A percentile compares a stretch with the other conserved stretches of the same genome.
These are phyloP conservation scores for Aaosphaeria pasadenensis DNA, from an alignment of 2,329 filamentous ascomycete species.

Conservation along the genomic window DNA sequence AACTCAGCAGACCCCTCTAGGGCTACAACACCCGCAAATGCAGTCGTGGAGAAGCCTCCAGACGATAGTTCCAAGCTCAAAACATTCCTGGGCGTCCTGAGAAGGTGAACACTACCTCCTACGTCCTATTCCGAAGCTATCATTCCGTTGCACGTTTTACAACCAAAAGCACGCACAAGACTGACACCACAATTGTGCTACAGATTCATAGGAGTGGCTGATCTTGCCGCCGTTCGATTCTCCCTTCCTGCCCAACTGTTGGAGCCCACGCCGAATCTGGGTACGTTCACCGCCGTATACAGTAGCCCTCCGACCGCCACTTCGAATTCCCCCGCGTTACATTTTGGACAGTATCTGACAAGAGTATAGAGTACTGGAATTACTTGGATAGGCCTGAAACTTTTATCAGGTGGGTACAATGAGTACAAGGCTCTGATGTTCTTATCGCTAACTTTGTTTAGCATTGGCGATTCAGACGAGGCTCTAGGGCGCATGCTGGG, in stretches of 20 bases:
- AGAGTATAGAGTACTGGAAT: constrained; percentile 83
- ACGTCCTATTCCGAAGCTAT: too few relatives aligned
- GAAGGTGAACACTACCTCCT: constrained; percentile 61
- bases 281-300: constrained; percentile 39
- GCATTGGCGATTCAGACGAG: constrained; percentile 85
- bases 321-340: background rate
- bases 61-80: constrained; percentile 86
- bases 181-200: constrained; percentile 1
- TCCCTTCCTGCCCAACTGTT: constrained; percentile 92
- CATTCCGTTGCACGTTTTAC: background rate
- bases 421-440: background rate
- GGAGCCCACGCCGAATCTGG: constrained; percentile 90
- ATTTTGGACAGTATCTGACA: constrained; percentile 16
- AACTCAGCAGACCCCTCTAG: constrained; percentile 34
- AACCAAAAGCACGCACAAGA: background rate
- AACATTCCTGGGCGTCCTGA: constrained; percentile 83
- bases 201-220: constrained; percentile 93
- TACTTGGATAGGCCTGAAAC: constrained; percentile 94
- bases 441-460: constrained; percentile 41
- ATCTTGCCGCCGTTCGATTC: constrained; percentile 94
- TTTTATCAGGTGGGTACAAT: constrained; percentile 61
- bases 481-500: constrained; percentile 91
- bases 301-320: too few relatives aligned
- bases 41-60: constrained; percentile 52
- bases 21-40: constrained; percentile 32